These are phyloP conservation scores for Ustanciosporium gigantosporum DNA, from an alignment of 1,284 basidiomycete species.

Conservation along the genomic window DNA sequence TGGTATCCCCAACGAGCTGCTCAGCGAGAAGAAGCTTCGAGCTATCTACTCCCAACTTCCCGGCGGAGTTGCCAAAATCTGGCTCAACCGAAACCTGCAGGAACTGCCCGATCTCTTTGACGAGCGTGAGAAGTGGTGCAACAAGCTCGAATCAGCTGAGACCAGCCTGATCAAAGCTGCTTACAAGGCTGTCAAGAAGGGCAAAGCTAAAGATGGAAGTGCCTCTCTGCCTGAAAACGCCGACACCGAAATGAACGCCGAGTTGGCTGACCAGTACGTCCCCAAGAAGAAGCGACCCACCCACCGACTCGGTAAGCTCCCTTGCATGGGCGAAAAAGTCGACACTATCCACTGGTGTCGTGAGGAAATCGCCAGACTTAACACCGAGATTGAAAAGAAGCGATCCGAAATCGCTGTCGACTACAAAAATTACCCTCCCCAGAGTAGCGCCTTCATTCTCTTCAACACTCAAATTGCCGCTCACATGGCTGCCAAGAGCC, in stretches of 20 bases:
- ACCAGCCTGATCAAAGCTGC: conserved; percentile 75
- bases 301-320: conserved; percentile 72
- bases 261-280: conserved; percentile 51
- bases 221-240: conserved; percentile 17
- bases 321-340: conserved; percentile 71
- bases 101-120: conserved; percentile 81
- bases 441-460: conserved; percentile 73
- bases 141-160: conserved; percentile 83
- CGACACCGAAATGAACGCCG: conserved; percentile 45
- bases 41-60: conserved; percentile 75
- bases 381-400: conserved; percentile 64
- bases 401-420: conserved; percentile 70
- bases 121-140: conserved; percentile 73
- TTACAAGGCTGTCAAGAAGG: conserved; percentile 66
- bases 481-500: conserved; percentile 40
- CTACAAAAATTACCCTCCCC: conserved; percentile 67
- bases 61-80: conserved; percentile 82
- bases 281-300: conserved; percentile 68
- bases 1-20: conserved; percentile 79
- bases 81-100: conserved; percentile 83
- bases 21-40: conserved; percentile 70
- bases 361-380: conserved; percentile 67
- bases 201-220: conserved; percentile 50
- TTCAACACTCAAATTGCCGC: conserved; percentile 87
- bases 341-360: conserved; percentile 85